These are phyloP conservation scores for Hemileccinum impolitum DNA, from an alignment of 768 basidiomycete species.

Conservation along the genomic window DNA sequence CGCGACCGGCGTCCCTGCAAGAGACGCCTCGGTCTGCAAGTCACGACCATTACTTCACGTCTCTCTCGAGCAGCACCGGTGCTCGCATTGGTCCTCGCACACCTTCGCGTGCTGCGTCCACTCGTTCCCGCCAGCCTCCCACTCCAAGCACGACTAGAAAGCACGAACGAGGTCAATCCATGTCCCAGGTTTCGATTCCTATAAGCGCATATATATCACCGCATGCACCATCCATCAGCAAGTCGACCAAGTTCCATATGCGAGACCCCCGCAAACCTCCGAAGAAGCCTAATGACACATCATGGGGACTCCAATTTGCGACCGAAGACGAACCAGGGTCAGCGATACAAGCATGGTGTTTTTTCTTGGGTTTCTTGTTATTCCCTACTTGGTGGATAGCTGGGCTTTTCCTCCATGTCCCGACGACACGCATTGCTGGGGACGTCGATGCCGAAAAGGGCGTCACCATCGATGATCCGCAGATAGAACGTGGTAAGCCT, in stretches of 20 bases:
- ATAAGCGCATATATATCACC: constrained; percentile 76
- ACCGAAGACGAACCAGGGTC: constrained; percentile 49
- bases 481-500: constrained; percentile 68
- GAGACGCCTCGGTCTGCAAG: constrained; percentile 21
- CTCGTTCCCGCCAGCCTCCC: constrained; percentile 30
- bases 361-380: constrained; percentile 67
- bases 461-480: constrained; percentile 74
- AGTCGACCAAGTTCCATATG: constrained; percentile 69
- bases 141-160: constrained; percentile 28
- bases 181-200: constrained; percentile 74
- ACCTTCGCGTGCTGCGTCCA: constrained; percentile 37
- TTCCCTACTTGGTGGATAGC: constrained; percentile 67
- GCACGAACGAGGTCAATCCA: constrained; percentile 43
- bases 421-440: constrained; percentile 59
- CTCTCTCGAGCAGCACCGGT: constrained; percentile 36
- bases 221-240: constrained; percentile 67
- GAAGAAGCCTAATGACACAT: constrained; percentile 49
- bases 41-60: constrained; percentile 22
- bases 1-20: constrained; percentile 28
- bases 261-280: constrained; percentile 71
- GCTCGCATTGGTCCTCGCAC: constrained; percentile 29
- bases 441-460: constrained; percentile 58
- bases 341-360: constrained; percentile 71
- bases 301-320: constrained; percentile 58
- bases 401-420: constrained; percentile 49